A percentile compares a stretch with the other conserved stretches of the same genome.
phyloP scores from a whole-genome alignment of 768 basidiomycete genomes.

The Pleurotus tuber-regium region DNA sequence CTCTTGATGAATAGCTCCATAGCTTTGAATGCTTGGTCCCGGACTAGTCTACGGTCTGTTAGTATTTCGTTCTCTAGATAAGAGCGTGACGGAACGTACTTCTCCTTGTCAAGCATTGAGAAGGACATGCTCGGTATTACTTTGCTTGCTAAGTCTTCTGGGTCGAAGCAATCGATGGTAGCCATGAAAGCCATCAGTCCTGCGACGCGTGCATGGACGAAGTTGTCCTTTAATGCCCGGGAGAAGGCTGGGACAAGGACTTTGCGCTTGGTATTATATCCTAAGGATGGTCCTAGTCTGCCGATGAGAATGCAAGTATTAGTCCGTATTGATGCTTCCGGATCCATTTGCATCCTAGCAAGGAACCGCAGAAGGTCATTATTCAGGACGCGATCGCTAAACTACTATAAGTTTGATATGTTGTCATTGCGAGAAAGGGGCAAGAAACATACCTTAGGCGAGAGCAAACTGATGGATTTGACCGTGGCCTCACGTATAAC shows the following conservation, averaged over 20 bases:
- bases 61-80: not conserved
- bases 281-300: slow-evolving; percentile 80
- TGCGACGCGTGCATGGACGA: slow-evolving; percentile 91
- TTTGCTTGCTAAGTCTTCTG: slow-evolving; percentile 84
- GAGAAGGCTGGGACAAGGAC: slow-evolving; percentile 97
- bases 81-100: slow-evolving; percentile 46
- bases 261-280: slow-evolving; percentile 88
- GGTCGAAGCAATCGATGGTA: slow-evolving; percentile 84
- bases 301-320: slow-evolving; percentile 97
- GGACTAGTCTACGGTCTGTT: slow-evolving; percentile 61
- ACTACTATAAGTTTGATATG: slow-evolving; percentile 37
- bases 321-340: slow-evolving; percentile 93
- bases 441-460: slow-evolving; percentile 71
- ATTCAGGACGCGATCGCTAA: slow-evolving; percentile 89
- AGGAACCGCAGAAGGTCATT: slow-evolving; percentile 93
- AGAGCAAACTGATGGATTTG: slow-evolving; percentile 78
- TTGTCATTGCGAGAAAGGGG: not conserved
- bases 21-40: slow-evolving; percentile 96
- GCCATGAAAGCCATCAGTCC: slow-evolving; percentile 97
- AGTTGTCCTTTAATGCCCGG: slow-evolving; percentile 83
- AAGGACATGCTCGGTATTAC: slow-evolving; percentile 86
- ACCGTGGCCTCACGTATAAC: slow-evolving; percentile 94
- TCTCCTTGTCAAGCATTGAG: slow-evolving; percentile 87
- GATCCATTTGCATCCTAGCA: slow-evolving; percentile 89
- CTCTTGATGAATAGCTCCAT: slow-evolving; percentile 84